Percentiles rank a stretch among this genome's conserved stretches.
These are phyloP conservation scores for Venturiaceae sp. DNA, from an alignment of 2,329 filamentous ascomycete genomes.

Conservation along the genomic window DNA sequence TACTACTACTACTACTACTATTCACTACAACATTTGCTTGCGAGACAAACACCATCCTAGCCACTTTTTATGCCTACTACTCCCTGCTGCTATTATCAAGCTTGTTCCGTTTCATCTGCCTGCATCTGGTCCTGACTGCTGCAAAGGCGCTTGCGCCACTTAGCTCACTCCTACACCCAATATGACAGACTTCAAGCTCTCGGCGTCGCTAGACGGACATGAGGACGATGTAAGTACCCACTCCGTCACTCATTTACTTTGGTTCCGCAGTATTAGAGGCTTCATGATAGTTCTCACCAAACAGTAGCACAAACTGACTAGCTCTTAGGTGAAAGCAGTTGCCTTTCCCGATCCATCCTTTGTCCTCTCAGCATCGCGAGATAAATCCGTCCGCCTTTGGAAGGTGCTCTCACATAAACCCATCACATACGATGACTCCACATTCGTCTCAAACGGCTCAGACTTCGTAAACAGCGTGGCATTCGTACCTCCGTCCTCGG, in stretches of 20 bases:
- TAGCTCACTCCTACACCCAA: not conserved
- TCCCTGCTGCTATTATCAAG: not conserved
- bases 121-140: not conserved
- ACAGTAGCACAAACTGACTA: not conserved
- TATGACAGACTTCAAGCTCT: conserved; percentile 90
- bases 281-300: too few relatives aligned
- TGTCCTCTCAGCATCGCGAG: conserved; percentile 79
- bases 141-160: not conserved
- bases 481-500: conserved; percentile 58
- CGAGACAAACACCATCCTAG: not conserved
- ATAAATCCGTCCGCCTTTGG: conserved; percentile 86
- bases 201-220: conserved; percentile 79
- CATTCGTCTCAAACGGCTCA: conserved; percentile 69
- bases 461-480: conserved; percentile 83
- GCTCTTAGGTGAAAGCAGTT: conserved; percentile 72
- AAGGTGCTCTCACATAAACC: conserved; percentile 56
- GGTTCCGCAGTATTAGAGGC: not conserved
- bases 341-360: conserved; percentile 63
- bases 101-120: not conserved
- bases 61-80: too few relatives aligned
- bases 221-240: conserved; percentile 71
- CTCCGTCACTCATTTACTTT: too few relatives aligned
- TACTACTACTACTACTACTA: too few relatives aligned
- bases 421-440: conserved; percentile 58
- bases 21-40: too few relatives aligned